Evolutionary conservation across 495 filamentous ascomycete species (phyloP).

Genomic region (Penicillium macrosclerotiorum): DNA sequence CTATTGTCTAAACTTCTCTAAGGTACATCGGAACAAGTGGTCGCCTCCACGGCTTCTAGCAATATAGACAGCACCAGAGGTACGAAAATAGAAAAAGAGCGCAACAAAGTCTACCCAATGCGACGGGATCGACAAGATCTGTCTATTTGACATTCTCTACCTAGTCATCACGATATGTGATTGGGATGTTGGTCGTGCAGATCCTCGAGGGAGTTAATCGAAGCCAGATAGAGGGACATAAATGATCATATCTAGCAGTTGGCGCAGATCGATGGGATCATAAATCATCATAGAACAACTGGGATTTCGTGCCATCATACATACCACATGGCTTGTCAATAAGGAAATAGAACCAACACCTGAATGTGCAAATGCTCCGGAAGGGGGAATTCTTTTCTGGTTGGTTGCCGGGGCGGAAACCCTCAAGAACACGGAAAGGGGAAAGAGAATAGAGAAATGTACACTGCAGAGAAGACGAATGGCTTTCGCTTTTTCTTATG

Average conservation of each 20-base stretch:
- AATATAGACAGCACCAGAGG: too few relatives aligned
- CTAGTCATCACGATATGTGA: slow-evolving; percentile 12
- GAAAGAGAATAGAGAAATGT: slow-evolving; percentile 16
- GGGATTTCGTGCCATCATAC: slow-evolving; percentile 21
- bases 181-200: neutral
- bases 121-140: neutral
- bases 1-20: too few relatives aligned
- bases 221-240: neutral
- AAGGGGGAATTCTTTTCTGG: slow-evolving; percentile 14
- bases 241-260: slow-evolving; percentile 5
- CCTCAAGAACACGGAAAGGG: slow-evolving; percentile 1
- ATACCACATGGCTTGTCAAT: slow-evolving; percentile 19
- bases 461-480: slow-evolving; percentile 13
- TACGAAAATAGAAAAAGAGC: neutral
- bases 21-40: too few relatives aligned
- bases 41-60: too few relatives aligned
- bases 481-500: neutral
- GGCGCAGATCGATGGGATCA: slow-evolving; percentile 17
- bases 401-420: neutral
- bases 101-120: neutral
- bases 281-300: slow-evolving; percentile 24
- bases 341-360: slow-evolving; percentile 12
- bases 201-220: neutral
- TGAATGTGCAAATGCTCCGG: slow-evolving; percentile 27
- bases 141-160: slow-evolving; percentile 15